phyloP scores from a whole-genome alignment of 805 yeast genomes.

The Saccharomycopsis malanga region DNA sequence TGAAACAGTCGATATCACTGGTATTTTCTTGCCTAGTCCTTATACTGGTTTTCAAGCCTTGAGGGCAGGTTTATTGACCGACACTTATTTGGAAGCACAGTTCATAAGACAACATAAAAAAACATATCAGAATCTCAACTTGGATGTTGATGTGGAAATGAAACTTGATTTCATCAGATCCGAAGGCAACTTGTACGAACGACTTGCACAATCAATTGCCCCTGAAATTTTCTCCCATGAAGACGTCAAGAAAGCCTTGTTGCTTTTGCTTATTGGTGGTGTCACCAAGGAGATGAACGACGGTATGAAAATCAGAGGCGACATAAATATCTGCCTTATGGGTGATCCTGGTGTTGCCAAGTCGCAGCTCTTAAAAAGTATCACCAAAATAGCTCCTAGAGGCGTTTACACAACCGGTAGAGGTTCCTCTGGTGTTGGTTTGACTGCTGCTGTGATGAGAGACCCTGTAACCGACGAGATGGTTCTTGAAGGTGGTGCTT shows the following conservation, averaged over 20 bases:
- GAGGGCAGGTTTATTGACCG: slow-evolving; percentile 88
- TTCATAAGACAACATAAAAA: slow-evolving; percentile 80
- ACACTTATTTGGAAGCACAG: slow-evolving; percentile 88
- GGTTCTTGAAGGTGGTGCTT: slow-evolving; percentile 97
- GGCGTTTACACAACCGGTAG: slow-evolving; percentile 97
- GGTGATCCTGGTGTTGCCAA: slow-evolving; percentile 99
- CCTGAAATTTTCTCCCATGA: slow-evolving; percentile 95
- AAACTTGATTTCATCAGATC: slow-evolving; percentile 49
- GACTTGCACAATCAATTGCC: slow-evolving; percentile 83
- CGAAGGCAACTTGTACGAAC: slow-evolving; percentile 68
- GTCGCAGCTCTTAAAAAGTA: slow-evolving; percentile 88
- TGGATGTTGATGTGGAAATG: slow-evolving; percentile 48
- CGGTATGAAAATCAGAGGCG: slow-evolving; percentile 97
- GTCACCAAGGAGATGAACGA: slow-evolving; percentile 92
- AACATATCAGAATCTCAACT: slow-evolving; percentile 61
- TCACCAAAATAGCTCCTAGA: slow-evolving; percentile 88
- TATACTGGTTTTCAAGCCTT: slow-evolving; percentile 93
- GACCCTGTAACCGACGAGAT: slow-evolving; percentile 99
- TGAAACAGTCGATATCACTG: slow-evolving; percentile 87
- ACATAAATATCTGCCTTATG: slow-evolving; percentile 90
- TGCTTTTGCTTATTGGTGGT: slow-evolving; percentile 86
- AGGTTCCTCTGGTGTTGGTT: slow-evolving; percentile 98
- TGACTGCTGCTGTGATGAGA: slow-evolving; percentile 97
- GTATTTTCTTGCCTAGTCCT: slow-evolving; percentile 89
- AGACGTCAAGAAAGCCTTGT: slow-evolving; percentile 86